Base-by-base conservation (phyloP, 331 rosid genomes). In the Pyracantha coccinea region DNA sequence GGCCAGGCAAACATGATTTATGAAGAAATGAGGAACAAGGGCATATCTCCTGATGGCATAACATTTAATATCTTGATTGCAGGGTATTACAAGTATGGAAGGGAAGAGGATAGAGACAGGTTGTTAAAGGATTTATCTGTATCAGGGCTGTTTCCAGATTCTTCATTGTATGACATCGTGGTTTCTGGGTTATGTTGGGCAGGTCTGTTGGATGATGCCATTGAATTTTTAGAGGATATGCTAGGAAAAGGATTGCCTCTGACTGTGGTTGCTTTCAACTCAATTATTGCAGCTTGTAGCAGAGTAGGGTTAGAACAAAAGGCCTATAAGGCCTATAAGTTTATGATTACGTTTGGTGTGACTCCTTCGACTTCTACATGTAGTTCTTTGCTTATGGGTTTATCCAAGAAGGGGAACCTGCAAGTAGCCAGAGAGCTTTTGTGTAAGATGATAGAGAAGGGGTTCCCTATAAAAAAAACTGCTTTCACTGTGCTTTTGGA, bases 161-260 rank as follows among this genome's bases (percentile, higher is more conserved):
- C 76, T 83, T 85, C 92, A 21, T 60, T 79, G 7, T 80, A 72
- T 70, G 96, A 93, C 81, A 81, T 91, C 52, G 55, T 79, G 0
- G 78, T 93, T 8, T 83, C 90, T 10, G 86, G 83, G 84, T 68
- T 91, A 74, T 91, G 98, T 74, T 93, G 98, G 97, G 90, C 88
- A 20, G 93, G 96, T 33, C 84, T 78, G 68, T 69, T 85, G 60
- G 91, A 89, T 3, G 90, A 91, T 74, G 95, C 93, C 78, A 77
- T 77, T 81, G 63, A 79, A 60, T 68, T 80, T 64, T 81, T 88
- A 71, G 84, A 88, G 78, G 84, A 77, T 76, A 60, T 85, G 64
- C 90, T 93, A 55, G 97, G 87, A 70, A 89, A 85, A 81, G 97
- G 97, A 77, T 71, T 88, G 33, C 83, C 87, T 77, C 55, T 86